Evolutionary conservation across 163 green algal species (phyloP), one percentile per base, ranked within the genome.

Genomic region (Picocystis sp.): DNA sequence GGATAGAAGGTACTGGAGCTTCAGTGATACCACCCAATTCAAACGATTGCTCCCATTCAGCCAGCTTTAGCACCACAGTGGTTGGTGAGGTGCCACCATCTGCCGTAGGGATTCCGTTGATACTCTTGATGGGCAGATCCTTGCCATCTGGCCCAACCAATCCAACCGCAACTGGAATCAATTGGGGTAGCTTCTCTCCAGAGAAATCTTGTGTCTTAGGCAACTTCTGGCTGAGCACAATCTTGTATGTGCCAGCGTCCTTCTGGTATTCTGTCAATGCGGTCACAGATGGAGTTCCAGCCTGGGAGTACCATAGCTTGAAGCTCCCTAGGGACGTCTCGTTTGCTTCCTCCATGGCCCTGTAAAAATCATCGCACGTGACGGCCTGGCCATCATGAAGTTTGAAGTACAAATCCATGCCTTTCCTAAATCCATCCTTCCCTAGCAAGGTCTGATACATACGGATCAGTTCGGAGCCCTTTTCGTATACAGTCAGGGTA

Each of bases 311-410:
- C 84, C 81, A 87, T 19, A 51, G 55, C 58, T 53, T 53, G 50
- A 75, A 72, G 42, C 50, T 38, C 11, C 22, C 45, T 25, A 93
- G 71, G 53, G 94, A 80, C 22, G 63, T 74, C 24, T 62, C 65
- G 60, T 95, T 97, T 29, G 90, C 90, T 58, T 96, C 85, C 2
- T 75, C 75, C 90, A 98, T 99, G 45, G 91, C 90, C 0, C 72
- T 72, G 29, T 84, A 62, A 63, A 99, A 99, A 70, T 99, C 90
- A 57, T 99, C 90, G 59, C 84, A 96, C 0, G 90, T 98, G 11
- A 99, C 90, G 0, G 90, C 90, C 22, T 77, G 59, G 2, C 86
- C 86, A 57, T 94, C 86, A 58, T 95, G 80, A 5, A 81, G 72
- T 72, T 90, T 52, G 62, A 99, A 99, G 72, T 99, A 99, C 50